Evolutionary conservation across 2,329 filamentous ascomycete species (phyloP).

Genomic region (Paramyrothecium sp.): DNA sequence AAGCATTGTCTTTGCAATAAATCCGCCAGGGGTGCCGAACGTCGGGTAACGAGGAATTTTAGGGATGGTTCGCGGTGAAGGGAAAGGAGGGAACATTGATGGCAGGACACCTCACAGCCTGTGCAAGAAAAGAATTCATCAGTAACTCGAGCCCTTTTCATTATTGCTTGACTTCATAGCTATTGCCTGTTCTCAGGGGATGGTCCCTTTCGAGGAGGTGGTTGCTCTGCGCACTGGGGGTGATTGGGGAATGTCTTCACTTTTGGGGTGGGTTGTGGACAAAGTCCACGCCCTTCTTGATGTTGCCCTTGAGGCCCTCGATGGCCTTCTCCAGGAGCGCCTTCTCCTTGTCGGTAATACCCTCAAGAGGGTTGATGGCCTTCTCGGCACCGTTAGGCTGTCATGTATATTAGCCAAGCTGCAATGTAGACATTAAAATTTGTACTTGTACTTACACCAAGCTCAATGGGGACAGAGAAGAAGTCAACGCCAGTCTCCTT

Average conservation of each 20-base stretch:
- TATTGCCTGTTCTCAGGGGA: constrained; percentile 26
- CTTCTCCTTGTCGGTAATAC: constrained; percentile 85
- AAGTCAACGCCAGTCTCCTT: constrained; percentile 85
- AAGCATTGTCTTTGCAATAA: not conserved
- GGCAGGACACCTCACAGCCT: constrained; percentile 33
- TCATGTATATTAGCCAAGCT: constrained; percentile 24
- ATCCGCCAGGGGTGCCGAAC: not conserved
- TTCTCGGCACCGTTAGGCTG: constrained; percentile 84
- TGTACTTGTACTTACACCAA: constrained; percentile 68
- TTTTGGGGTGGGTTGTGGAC: constrained; percentile 84
- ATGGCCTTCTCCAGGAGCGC: constrained; percentile 74
- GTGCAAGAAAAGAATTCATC: constrained; percentile 29
- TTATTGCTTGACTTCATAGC: constrained; percentile 33
- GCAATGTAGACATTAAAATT: constrained; percentile 5
- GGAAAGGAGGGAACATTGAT: constrained; percentile 5
- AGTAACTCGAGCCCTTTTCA: constrained; percentile 30
- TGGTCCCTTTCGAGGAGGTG: constrained; percentile 5
- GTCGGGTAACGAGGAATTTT: not conserved
- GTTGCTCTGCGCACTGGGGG: constrained; percentile 18
- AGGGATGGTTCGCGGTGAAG: not conserved
- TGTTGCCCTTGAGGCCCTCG: constrained; percentile 85
- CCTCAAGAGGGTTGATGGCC: constrained; percentile 74
- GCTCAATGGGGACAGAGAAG: constrained; percentile 95
- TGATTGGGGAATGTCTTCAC: constrained; percentile 51
- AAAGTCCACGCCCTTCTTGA: constrained; percentile 90